These are phyloP conservation scores for Trichoderma breve DNA, from an alignment of 2,329 filamentous ascomycete species.

Conservation along the genomic window DNA sequence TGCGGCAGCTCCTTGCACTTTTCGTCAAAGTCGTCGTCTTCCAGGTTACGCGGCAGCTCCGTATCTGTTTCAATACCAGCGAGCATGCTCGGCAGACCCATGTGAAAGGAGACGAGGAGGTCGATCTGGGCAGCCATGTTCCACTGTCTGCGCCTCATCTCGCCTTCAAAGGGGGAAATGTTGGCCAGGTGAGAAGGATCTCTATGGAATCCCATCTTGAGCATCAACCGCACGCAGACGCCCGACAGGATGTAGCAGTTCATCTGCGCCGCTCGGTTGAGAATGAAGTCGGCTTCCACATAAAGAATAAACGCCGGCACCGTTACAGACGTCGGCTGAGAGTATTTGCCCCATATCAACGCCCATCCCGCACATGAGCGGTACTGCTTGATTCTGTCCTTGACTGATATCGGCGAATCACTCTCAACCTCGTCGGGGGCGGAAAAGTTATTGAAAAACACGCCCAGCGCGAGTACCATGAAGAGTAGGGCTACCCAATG, in stretches of 20 bases:
- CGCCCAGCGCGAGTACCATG: conserved; percentile 44
- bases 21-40: conserved; percentile 64
- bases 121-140: conserved; percentile 58
- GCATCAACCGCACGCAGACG: conserved; percentile 51
- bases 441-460: conserved; percentile 45
- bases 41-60: conserved; percentile 57
- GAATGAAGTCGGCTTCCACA: conserved; percentile 52
- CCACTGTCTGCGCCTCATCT: conserved; percentile 55
- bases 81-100: conserved; percentile 66
- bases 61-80: conserved; percentile 63
- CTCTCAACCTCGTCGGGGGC: conserved; percentile 44
- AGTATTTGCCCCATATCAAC: conserved; percentile 50
- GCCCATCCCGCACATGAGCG: conserved; percentile 52
- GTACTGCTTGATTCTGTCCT: conserved; percentile 48
- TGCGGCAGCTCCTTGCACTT: conserved; percentile 54
- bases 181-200: conserved; percentile 52
- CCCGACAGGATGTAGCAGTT: conserved; percentile 54
- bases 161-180: conserved; percentile 51
- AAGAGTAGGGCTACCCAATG: conserved; percentile 53
- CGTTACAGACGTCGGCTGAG: conserved; percentile 47
- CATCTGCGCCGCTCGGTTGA: conserved; percentile 50
- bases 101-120: conserved; percentile 63
- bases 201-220: conserved; percentile 59
- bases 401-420: conserved; percentile 40
- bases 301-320: conserved; percentile 53